These are phyloP conservation scores for Starmerella stigmatis DNA, from an alignment of 805 yeast genomes.

Conservation along the genomic window DNA sequence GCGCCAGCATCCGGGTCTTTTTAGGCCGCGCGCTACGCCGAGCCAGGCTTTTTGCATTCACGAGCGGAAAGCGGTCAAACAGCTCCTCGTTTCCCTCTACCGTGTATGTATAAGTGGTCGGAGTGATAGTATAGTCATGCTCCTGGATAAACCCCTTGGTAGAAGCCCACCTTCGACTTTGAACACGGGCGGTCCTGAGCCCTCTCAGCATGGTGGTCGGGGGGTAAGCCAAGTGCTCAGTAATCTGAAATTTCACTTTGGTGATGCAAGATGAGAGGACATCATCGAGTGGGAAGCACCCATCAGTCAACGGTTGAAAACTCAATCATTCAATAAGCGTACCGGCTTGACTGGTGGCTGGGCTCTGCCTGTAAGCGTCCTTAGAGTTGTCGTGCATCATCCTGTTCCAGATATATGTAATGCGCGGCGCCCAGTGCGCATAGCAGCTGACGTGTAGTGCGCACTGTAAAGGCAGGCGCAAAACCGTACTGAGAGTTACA, in stretches of 20 bases:
- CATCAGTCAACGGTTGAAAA: too few species aligned
- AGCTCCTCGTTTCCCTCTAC: conserved; percentile 30
- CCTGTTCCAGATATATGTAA: too few species aligned
- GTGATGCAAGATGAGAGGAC: not conserved
- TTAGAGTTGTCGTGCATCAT: too few species aligned
- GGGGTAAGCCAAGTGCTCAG: not conserved
- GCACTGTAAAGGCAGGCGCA: too few species aligned
- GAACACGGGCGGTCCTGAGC: not conserved
- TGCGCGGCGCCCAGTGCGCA: too few species aligned
- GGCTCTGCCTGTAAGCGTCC: too few species aligned
- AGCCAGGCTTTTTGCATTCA: conserved; percentile 33
- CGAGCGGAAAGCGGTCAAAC: conserved; percentile 39
- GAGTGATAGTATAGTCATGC: conserved; percentile 31
- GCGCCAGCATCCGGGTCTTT: conserved; percentile 55
- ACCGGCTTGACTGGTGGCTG: too few species aligned
- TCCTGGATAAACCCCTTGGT: conserved; percentile 21
- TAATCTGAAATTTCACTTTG: not conserved
- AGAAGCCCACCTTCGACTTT: not conserved
- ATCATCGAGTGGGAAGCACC: not conserved
- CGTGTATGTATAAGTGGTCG: conserved; percentile 30
- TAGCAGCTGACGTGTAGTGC: too few species aligned
- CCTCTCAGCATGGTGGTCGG: not conserved
- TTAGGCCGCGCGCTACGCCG: conserved; percentile 42
- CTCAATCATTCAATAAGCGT: too few species aligned
- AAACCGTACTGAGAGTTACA: too few species aligned